Percentiles rank a stretch among this genome's conserved stretches.
Evolutionary conservation across 2,329 filamentous ascomycete species (phyloP).

Genomic region (Phialemonium atrogriseum): DNA sequence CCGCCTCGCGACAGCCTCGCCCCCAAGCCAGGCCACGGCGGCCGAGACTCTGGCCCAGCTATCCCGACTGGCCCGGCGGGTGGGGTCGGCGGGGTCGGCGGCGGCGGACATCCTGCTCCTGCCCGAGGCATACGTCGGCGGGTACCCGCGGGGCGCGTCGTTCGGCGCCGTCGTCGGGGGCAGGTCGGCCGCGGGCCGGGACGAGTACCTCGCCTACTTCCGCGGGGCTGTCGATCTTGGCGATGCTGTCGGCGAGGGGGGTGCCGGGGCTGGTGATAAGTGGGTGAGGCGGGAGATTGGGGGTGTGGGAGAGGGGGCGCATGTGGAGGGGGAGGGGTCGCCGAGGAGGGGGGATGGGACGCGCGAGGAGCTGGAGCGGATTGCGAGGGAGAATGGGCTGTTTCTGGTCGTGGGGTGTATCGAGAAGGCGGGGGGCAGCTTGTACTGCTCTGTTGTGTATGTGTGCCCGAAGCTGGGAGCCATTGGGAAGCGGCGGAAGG

Average conservation of each 20-base stretch:
- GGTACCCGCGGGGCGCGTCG: slow-evolving; percentile 73
- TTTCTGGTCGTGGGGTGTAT: slow-evolving; percentile 76
- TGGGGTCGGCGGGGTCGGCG: slow-evolving; percentile 53
- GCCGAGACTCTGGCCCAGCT: slow-evolving; percentile 59
- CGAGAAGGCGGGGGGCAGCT: slow-evolving; percentile 69
- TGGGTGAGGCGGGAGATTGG: slow-evolving; percentile 61
- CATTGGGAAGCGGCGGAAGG: slow-evolving; percentile 81
- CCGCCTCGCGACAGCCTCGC: slow-evolving; percentile 48
- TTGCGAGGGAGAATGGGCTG: slow-evolving; percentile 69
- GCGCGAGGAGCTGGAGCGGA: slow-evolving; percentile 66
- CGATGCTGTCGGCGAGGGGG: slow-evolving; percentile 53
- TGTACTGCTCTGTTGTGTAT: slow-evolving; percentile 80
- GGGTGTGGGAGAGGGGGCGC: slow-evolving; percentile 11
- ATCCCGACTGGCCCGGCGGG: slow-evolving; percentile 51
- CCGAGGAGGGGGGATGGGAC: slow-evolving; percentile 49
- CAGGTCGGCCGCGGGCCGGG: slow-evolving; percentile 60
- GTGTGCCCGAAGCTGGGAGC: slow-evolving; percentile 66
- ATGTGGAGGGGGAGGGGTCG: slow-evolving; percentile 24
- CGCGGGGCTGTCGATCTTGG: slow-evolving; percentile 73
- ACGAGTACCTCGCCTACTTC: slow-evolving; percentile 79
- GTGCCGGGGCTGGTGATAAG: slow-evolving; percentile 59
- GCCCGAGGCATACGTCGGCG: slow-evolving; percentile 86
- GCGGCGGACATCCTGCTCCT: slow-evolving; percentile 68
- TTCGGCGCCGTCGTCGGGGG: slow-evolving; percentile 71
- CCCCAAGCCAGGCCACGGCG: slow-evolving; percentile 40